A percentile compares a stretch with the other conserved stretches of the same genome.
Conservation (phyloP, 2,329 filamentous ascomycete species). For the Zymoseptoria ardabiliae region DNA sequence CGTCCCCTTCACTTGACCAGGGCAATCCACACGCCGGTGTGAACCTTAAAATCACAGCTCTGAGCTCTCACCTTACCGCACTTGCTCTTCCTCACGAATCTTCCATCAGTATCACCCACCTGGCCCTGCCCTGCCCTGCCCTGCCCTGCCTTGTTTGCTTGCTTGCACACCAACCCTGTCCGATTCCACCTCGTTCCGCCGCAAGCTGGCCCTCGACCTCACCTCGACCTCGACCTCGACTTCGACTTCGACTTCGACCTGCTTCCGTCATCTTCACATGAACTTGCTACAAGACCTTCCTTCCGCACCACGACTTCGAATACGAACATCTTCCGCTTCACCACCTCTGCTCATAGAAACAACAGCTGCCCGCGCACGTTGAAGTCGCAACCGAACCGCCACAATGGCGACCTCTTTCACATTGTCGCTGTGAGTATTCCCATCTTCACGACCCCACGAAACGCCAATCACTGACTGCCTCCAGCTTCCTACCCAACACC, state of each 20-base stretch:
- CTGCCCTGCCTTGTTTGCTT: not conserved
- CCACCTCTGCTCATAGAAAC: not conserved
- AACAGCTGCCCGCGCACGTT: not conserved
- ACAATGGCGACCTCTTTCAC: conserved; percentile 46
- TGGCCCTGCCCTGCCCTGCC: not conserved
- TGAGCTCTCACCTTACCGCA: not conserved
- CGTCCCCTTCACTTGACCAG: not conserved
- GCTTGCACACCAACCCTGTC: not conserved
- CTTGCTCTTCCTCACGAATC: not conserved
- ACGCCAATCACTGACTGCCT: not conserved
- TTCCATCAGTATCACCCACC: too few relatives aligned
- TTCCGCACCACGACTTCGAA: not conserved
- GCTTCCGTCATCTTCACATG: not conserved
- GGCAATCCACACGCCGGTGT: not conserved
- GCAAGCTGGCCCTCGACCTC: not conserved
- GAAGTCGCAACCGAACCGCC: conserved; percentile 54
- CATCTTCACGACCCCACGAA: not conserved
- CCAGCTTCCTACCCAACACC: conserved; percentile 85
- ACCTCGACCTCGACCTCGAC: not conserved
- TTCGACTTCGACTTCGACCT: not conserved
- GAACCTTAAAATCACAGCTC: not conserved
- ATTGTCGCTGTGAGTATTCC: conserved; percentile 28
- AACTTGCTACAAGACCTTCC: not conserved
- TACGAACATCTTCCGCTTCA: not conserved
- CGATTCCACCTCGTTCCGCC: not conserved